phyloP scores from a whole-genome alignment of 2,329 filamentous ascomycete species.

The Thermothelomyces thermophilus region DNA sequence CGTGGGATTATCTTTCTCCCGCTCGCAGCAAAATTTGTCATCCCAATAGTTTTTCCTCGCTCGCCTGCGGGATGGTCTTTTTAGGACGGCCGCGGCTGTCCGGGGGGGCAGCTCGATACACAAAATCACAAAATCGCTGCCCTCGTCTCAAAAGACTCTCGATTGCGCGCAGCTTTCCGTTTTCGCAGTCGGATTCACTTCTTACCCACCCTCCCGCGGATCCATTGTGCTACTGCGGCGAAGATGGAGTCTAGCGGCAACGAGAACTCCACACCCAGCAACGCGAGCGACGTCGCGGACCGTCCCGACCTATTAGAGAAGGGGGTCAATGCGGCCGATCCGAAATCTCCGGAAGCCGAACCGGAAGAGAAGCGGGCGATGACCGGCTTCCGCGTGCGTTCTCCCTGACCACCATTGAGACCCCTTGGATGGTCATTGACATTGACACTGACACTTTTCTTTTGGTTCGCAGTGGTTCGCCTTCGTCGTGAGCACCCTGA shows the following conservation, averaged over 20 bases:
- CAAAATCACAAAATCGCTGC: too few species aligned
- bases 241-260: background rate
- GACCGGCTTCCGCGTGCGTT: background rate
- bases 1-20: background rate
- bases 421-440: too few species aligned
- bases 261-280: background rate
- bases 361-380: background rate
- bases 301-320: background rate
- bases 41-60: too few species aligned
- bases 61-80: too few species aligned
- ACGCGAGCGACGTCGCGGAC: background rate
- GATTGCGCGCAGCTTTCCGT: too few species aligned
- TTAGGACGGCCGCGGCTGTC: too few species aligned
- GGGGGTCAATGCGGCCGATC: too few species aligned
- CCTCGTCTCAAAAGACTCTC: too few species aligned
- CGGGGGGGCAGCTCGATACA: too few species aligned
- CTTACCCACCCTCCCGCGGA: too few species aligned
- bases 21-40: background rate
- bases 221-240: too few species aligned
- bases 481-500: background rate
- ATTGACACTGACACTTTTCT: background rate
- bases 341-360: background rate
- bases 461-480: background rate
- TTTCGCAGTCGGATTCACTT: too few species aligned
- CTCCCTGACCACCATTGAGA: background rate